Evolutionary conservation across 2,329 filamentous ascomycete genomes (phyloP).

Genomic region (Fusarium setosum): DNA sequence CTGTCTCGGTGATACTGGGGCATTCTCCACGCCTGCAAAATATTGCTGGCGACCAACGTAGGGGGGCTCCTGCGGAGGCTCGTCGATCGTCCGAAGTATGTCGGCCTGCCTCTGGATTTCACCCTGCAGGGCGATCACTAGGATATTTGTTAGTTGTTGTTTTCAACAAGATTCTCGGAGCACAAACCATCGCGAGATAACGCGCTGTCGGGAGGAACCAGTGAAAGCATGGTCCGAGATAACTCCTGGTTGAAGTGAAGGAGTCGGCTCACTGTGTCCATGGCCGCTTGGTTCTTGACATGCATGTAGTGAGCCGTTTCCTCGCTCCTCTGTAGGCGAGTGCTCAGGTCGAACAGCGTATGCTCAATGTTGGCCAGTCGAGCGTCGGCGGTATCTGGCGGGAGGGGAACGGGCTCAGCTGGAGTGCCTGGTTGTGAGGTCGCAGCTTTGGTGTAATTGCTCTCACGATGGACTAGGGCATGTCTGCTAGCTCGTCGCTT

Average conservation of each 20-base stretch:
- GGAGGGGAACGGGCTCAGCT: constrained; percentile 78
- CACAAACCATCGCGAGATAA: constrained; percentile 85
- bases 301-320: constrained; percentile 84
- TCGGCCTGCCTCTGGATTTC: constrained; percentile 73
- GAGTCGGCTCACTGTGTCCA: constrained; percentile 80
- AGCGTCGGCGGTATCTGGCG: constrained; percentile 80
- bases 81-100: constrained; percentile 66
- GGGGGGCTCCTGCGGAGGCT: constrained; percentile 72
- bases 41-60: constrained; percentile 76
- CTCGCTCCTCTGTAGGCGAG: constrained; percentile 82
- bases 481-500: constrained; percentile 94
- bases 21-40: constrained; percentile 76
- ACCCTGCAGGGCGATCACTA: constrained; percentile 66
- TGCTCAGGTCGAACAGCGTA: constrained; percentile 81
- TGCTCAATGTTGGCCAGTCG: constrained; percentile 83
- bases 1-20: constrained; percentile 89
- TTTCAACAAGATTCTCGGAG: background rate
- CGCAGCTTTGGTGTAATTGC: constrained; percentile 80
- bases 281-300: constrained; percentile 82
- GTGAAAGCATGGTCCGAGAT: constrained; percentile 76
- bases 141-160: constrained; percentile 29
- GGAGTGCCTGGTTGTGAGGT: constrained; percentile 86
- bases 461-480: constrained; percentile 92
- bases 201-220: constrained; percentile 81
- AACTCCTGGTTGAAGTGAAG: constrained; percentile 87